These are phyloP conservation scores for Clohesyomyces aquaticus DNA, from an alignment of 495 filamentous ascomycete species.

Conservation along the genomic window DNA sequence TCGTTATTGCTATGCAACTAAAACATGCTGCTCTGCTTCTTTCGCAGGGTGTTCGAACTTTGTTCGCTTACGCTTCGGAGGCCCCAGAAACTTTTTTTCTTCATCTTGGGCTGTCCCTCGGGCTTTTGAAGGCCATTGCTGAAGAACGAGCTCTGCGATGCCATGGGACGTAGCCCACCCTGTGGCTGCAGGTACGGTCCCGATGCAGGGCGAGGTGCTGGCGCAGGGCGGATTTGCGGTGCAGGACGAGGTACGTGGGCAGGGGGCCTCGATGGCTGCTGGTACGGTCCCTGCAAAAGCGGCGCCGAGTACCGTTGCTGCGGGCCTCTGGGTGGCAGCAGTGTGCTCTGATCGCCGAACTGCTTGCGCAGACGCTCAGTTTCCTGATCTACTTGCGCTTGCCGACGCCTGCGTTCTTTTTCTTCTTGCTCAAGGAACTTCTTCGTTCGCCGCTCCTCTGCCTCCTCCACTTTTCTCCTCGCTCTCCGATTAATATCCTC, in stretches of 20 bases:
- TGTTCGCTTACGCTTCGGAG: constrained; percentile 40
- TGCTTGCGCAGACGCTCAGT: constrained; percentile 76
- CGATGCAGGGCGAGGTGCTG: background rate
- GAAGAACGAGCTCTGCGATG: constrained; percentile 36
- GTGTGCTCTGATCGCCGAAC: constrained; percentile 61
- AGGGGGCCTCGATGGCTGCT: constrained; percentile 9
- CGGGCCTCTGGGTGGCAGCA: constrained; percentile 21
- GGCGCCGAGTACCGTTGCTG: constrained; percentile 36
- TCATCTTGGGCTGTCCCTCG: constrained; percentile 23
- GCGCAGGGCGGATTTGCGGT: too few species aligned
- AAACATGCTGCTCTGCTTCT: constrained; percentile 45
- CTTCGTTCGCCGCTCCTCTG: constrained; percentile 27
- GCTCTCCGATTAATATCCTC: constrained; percentile 29
- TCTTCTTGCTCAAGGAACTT: constrained; percentile 69
- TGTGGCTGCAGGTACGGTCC: constrained; percentile 38
- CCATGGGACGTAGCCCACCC: constrained; percentile 1
- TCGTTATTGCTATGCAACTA: constrained; percentile 19
- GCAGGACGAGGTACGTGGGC: constrained; percentile 16
- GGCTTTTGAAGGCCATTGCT: constrained; percentile 28
- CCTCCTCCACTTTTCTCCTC: constrained; percentile 32
- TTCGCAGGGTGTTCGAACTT: constrained; percentile 22
- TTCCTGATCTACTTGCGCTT: constrained; percentile 79
- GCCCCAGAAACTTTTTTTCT: constrained; percentile 49
- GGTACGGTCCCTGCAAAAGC: constrained; percentile 20
- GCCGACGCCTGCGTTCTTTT: constrained; percentile 60